Conservation (phyloP, 306 rosid species). For the Vicia sativa region DNA sequence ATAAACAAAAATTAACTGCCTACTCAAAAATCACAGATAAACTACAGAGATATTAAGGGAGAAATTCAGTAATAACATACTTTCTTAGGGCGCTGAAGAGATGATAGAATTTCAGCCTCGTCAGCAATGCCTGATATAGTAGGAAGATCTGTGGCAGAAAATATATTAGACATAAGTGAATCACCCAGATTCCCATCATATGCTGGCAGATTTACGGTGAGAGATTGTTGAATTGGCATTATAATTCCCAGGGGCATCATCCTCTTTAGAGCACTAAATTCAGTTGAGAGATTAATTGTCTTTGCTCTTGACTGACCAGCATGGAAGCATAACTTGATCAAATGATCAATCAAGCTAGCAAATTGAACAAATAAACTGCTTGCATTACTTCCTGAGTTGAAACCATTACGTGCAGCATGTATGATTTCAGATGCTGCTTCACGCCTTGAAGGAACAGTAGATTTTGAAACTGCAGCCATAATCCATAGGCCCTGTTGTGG, state of each 20-base stretch:
- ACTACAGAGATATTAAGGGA: constrained; percentile 24
- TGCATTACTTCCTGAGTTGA: constrained; percentile 67
- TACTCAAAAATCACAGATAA: constrained; percentile 27
- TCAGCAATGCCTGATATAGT: constrained; percentile 87
- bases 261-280: constrained; percentile 91
- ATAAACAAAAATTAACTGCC: constrained; percentile 22
- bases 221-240: constrained; percentile 92
- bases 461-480: constrained; percentile 99
- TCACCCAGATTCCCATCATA: constrained; percentile 65
- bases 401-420: constrained; percentile 81
- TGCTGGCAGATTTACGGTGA: constrained; percentile 81
- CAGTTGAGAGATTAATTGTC: constrained; percentile 80
- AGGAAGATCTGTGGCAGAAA: constrained; percentile 85
- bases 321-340: constrained; percentile 91
- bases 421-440: constrained; percentile 97
- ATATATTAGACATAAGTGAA: constrained; percentile 65
- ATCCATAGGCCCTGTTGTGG: constrained; percentile 97
- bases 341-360: constrained; percentile 85
- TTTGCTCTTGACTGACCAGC: constrained; percentile 79
- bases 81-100: constrained; percentile 96
- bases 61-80: constrained; percentile 48
- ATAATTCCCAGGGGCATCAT: constrained; percentile 98
- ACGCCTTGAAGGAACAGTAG: constrained; percentile 87
- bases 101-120: constrained; percentile 96
- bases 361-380: constrained; percentile 82